A percentile compares a stretch with the other conserved stretches of the same genome.
phyloP scores from a whole-genome alignment of 805 yeast genomes.

The Wickerhamiella musiphila region DNA sequence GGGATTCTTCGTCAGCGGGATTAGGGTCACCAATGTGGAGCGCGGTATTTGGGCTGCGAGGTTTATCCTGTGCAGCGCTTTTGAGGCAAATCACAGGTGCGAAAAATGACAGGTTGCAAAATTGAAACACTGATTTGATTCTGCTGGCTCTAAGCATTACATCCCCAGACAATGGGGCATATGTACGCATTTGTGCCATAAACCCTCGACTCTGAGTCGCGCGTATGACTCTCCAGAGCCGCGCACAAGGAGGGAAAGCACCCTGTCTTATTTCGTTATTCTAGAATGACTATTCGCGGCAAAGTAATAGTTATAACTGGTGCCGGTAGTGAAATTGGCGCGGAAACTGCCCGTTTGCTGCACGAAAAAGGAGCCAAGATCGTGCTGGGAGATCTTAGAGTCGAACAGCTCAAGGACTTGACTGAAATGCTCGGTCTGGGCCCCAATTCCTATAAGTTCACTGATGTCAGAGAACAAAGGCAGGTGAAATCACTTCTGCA shows the following conservation, averaged over 20 bases:
- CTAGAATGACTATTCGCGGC: background rate
- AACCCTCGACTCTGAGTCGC: conserved; percentile 27
- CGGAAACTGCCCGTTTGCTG: background rate
- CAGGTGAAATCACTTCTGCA: background rate
- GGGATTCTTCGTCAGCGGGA: too few relatives aligned
- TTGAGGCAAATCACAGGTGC: too few relatives aligned
- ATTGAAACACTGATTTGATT: too few relatives aligned
- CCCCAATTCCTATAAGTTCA: background rate
- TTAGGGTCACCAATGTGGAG: too few relatives aligned
- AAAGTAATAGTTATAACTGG: conserved; percentile 1
- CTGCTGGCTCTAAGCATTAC: too few relatives aligned
- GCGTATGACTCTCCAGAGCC: conserved; percentile 62
- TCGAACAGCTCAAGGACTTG: background rate
- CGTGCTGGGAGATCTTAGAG: background rate
- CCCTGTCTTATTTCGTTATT: too few relatives aligned
- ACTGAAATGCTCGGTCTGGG: background rate
- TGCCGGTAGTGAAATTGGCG: background rate
- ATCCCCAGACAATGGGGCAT: too few relatives aligned
- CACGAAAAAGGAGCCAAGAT: background rate
- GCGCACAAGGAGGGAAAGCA: too few relatives aligned
- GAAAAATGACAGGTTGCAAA: too few relatives aligned
- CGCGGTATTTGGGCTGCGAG: too few relatives aligned
- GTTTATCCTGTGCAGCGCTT: too few relatives aligned
- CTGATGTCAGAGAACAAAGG: background rate
- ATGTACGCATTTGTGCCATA: too few relatives aligned